These are phyloP conservation scores for Hanseniaspora valbyensis DNA, from an alignment of 805 yeast species.

Conservation along the genomic window DNA sequence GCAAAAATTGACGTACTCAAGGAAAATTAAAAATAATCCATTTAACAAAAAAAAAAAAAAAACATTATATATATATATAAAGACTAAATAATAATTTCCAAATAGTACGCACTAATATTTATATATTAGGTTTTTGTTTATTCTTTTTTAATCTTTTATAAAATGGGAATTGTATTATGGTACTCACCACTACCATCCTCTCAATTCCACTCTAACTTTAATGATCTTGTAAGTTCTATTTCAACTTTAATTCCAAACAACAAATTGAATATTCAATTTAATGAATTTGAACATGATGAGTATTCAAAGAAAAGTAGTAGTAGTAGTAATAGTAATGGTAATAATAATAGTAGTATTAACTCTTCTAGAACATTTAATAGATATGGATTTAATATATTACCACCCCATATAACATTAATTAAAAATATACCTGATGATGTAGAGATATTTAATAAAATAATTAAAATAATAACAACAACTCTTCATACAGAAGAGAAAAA, in stretches of 20 bases:
- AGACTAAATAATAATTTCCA: too few species aligned
- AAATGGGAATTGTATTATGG: conserved; percentile 14
- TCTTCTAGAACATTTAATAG: background rate
- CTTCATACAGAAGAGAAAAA: background rate
- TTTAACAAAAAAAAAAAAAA: too few species aligned
- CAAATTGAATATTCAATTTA: conserved; percentile 1
- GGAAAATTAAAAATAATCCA: too few species aligned
- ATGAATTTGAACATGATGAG: background rate
- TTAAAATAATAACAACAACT: background rate
- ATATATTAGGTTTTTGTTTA: too few species aligned
- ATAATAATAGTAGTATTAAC: background rate
- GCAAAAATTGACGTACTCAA: too few species aligned
- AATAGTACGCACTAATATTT: too few species aligned
- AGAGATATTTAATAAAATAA: background rate
- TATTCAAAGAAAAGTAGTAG: background rate
- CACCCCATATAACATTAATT: conserved; percentile 10
- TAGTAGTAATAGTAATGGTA: background rate
- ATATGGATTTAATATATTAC: conserved; percentile 8
- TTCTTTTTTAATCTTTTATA: too few species aligned
- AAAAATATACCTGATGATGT: conserved; percentile 11
- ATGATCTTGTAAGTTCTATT: background rate
- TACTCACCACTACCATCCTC: conserved; percentile 10
- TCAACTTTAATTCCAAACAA: conserved; percentile 9
- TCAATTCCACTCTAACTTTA: background rate
- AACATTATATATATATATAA: too few species aligned